Conservation (phyloP, 352 stramenopile species). For the Pythium phragmitis region DNA sequence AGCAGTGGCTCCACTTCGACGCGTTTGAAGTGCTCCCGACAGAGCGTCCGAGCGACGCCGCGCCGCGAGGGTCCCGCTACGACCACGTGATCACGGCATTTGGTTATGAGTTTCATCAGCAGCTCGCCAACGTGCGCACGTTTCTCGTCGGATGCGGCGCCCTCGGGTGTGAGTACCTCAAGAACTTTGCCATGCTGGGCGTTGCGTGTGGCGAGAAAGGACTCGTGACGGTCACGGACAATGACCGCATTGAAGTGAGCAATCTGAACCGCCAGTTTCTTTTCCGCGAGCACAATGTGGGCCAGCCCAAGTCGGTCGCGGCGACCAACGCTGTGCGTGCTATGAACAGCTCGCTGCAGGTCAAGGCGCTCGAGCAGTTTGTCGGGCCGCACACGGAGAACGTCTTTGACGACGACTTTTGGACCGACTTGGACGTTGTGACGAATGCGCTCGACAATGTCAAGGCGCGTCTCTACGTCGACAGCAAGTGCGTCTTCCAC, state of each 20-base stretch:
- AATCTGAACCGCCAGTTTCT: conserved; percentile 88
- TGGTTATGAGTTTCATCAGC: conserved; percentile 67
- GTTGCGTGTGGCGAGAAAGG: conserved; percentile 75
- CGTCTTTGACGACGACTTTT: conserved; percentile 81
- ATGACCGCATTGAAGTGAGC: conserved; percentile 87
- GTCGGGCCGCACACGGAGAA: conserved; percentile 81
- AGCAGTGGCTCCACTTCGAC: conserved; percentile 86
- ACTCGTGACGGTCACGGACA: conserved; percentile 82
- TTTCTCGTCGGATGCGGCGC: conserved; percentile 84
- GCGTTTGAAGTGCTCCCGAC: conserved; percentile 78
- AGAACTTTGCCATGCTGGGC: conserved; percentile 87
- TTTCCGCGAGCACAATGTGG: conserved; percentile 86
- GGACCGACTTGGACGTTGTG: conserved; percentile 90
- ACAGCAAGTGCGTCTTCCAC: conserved; percentile 98
- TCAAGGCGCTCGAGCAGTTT: conserved; percentile 81
- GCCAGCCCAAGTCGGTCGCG: conserved; percentile 81
- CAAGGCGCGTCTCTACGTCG: conserved; percentile 97
- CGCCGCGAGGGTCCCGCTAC: conserved; percentile 67
- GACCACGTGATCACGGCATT: conserved; percentile 78
- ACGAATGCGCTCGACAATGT: conserved; percentile 99
- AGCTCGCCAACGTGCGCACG: conserved; percentile 65
- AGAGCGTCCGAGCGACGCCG: conserved; percentile 47
- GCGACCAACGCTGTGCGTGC: conserved; percentile 68
- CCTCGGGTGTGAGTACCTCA: conserved; percentile 83
- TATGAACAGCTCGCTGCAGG: conserved; percentile 78